phyloP scores from a whole-genome alignment of 345 rosid species.

The Eucalyptus fibrosa region DNA sequence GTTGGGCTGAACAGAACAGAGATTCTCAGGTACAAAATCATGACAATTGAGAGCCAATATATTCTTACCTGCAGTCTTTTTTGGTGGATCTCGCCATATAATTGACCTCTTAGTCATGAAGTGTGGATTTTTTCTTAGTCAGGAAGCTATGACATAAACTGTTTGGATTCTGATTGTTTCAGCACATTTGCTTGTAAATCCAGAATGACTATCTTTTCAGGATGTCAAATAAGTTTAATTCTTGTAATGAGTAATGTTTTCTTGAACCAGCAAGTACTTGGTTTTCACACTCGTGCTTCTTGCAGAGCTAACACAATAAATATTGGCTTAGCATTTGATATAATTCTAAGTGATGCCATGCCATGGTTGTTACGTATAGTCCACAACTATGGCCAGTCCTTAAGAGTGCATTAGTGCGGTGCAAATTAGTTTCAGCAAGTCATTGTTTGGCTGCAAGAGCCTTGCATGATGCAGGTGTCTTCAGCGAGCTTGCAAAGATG shows the following conservation, averaged over 20 bases:
- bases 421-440: neutral
- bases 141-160: neutral
- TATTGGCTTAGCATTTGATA: neutral
- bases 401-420: neutral
- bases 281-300: neutral
- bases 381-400: neutral
- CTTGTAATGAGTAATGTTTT: neutral
- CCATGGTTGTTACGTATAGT: neutral
- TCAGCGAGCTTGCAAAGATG: neutral
- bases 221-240: neutral
- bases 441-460: neutral
- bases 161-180: neutral
- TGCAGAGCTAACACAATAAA: neutral
- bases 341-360: neutral
- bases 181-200: neutral
- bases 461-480: neutral
- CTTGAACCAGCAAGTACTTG: neutral
- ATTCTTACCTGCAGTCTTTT: neutral
- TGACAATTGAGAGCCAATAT: neutral
- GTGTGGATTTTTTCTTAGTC: neutral
- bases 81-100: neutral
- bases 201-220: neutral
- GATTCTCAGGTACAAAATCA: slow-evolving; percentile 14
- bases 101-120: neutral
- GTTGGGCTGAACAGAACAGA: slow-evolving; percentile 30